Base-by-base conservation (phyloP, 2,329 filamentous ascomycete genomes). In the Neurospora sp. region DNA sequence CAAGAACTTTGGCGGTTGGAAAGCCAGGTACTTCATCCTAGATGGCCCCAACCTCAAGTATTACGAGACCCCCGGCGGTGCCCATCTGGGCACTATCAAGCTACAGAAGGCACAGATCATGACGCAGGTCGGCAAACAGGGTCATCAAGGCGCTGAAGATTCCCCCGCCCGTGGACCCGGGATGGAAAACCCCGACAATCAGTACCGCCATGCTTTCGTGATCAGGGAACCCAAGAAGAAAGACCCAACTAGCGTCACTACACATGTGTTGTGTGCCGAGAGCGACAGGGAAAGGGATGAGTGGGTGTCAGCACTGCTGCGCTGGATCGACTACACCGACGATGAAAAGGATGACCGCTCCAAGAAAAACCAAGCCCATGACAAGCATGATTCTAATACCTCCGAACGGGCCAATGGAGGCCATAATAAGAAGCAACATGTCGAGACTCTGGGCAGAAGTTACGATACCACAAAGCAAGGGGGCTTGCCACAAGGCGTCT, bases 1-100 rank as follows among this genome's bases (percentile, higher is more conserved):
- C 67, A 99, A 99, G 84, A 98, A 98, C 77, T 99, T 99, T 81
- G 96, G 96, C 68, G 96, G 96, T 67, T 99, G 96, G 96, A 99
- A 99, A 81, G 94, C 93, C 11, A 82, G 88, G 40, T 89, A 88
- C 76, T 90, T 90, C 76, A 81, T 88, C 28, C 82, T 89, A 13
- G 86, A 88, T 68, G 86, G 87, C 0, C 85, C 86, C n/a, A 80
- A 83, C 9, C 76, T 99, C 76, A 93, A 91, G 76, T 99, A 99
- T 78, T 98, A 92, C 76, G 96, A 99, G 80, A 89, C 91, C 1
- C 93, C 93, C 3, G 94, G 95, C 67, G 96, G 96, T 66, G 89
- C 93, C 17, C 93, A 97, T 78, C 83, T 98, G 46, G 96, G 96
- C 3, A 95, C 93, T 1, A 98, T 99, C 81, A 97, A 96, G 81